Evolutionary conservation across 805 yeast genomes (phyloP).

Genomic region (Saitoella complicata): DNA sequence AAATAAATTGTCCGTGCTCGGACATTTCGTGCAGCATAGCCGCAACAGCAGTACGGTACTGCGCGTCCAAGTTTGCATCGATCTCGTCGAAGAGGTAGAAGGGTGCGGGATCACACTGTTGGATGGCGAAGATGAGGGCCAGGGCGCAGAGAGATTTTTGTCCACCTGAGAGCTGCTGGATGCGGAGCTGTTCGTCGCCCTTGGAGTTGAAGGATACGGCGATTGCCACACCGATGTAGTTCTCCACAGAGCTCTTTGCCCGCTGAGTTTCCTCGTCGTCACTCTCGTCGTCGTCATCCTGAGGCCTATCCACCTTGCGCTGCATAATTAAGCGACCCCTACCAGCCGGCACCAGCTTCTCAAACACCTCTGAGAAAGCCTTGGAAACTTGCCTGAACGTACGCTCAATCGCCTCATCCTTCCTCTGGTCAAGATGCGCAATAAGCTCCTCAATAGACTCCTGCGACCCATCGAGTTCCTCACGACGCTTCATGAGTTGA

Average conservation of each 20-base stretch:
- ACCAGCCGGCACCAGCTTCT: constrained; percentile 69
- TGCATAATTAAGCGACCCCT: constrained; percentile 58
- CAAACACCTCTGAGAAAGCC: constrained; percentile 61
- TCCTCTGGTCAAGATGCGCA: constrained; percentile 51
- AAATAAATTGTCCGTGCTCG: constrained; percentile 64
- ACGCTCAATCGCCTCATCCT: constrained; percentile 63
- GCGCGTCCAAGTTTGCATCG: constrained; percentile 89
- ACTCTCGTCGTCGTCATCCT: constrained; percentile 15
- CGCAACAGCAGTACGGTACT: constrained; percentile 79
- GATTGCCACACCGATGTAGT: constrained; percentile 68
- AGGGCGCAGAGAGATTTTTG: constrained; percentile 95
- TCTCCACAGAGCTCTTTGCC: constrained; percentile 26
- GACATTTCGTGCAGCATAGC: constrained; percentile 51
- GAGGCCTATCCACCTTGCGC: constrained; percentile 21
- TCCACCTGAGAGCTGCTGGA: constrained; percentile 91
- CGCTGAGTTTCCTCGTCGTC: constrained; percentile 14
- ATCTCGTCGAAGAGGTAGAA: constrained; percentile 92
- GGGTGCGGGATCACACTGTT: constrained; percentile 92
- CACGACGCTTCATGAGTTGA: constrained; percentile 45
- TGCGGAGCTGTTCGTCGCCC: constrained; percentile 66
- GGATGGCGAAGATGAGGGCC: constrained; percentile 83
- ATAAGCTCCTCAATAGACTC: constrained; percentile 60
- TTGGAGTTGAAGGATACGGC: constrained; percentile 80
- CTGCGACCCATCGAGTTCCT: constrained; percentile 54
- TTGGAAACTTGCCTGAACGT: constrained; percentile 64